Evolutionary conservation across 768 basidiomycete genomes (phyloP), one percentile per base, ranked within the genome.

Genomic region (Mycena epipterygia): DNA sequence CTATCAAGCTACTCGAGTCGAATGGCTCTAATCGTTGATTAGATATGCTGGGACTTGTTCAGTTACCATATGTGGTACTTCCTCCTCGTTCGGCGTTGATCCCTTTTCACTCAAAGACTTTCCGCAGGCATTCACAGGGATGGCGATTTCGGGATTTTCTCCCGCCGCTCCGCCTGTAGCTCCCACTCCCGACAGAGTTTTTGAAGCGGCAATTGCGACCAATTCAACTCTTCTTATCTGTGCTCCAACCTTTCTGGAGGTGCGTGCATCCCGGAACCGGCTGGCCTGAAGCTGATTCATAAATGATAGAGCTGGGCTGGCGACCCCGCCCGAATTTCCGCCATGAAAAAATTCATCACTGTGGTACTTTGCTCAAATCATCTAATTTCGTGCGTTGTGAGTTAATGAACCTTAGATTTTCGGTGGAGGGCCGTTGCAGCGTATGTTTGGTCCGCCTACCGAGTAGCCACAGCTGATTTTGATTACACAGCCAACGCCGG

Each of bases 221-320:
- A 56, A 59, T 33, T 73, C 71, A 58, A 74, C 48, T n/a, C 44
- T 77, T 9, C 65, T 76, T 33, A 73, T 76, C 52, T 76, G 75
- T 49, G 75, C 75, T 16, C 76, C 78, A 17, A 35, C 74, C 0
- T 76, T 75, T 64, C 56, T 78, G 13, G 79, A 79, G 73, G 79
- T 78, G 33, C 2, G 41, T 58, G 14, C 3, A 13, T 21, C 2
- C 32, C 14, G 16, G 27, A 27, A 3, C 23, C 25, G 9, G 5
- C 17, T 19, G 9, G 21, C 23, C 41, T 29, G 42, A n/a, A 9
- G n/a, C 16, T 58, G 32, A 33, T 17, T 17, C 9, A 8, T 44
- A 7, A 39, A n/a, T 19, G 11, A 37, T 49, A 79, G 78, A 74
- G 69, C 37, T 79, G 77, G 79, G 65, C 74, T 29, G 69, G 63